These are phyloP conservation scores for Gossypium armourianum DNA, from an alignment of 441 rosid genomes.

Conservation along the genomic window DNA sequence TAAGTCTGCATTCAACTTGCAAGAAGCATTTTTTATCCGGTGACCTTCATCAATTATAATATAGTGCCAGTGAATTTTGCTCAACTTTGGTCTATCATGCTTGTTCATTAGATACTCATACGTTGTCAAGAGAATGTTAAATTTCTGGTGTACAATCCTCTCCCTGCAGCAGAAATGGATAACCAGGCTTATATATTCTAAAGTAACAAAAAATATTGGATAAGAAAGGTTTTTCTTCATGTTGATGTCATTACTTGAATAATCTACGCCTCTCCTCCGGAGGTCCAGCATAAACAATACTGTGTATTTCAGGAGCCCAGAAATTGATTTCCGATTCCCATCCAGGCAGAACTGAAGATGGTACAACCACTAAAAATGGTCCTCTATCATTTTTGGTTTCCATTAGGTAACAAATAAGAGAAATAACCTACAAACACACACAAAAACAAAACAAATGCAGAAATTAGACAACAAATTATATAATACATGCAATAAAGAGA, in stretches of 20 bases:
- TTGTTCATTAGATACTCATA: slow-evolving; percentile 94
- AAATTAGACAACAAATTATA: not conserved
- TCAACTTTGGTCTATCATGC: slow-evolving; percentile 84
- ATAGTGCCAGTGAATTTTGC: slow-evolving; percentile 85
- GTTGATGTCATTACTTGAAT: slow-evolving; percentile 54
- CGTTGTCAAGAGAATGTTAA: slow-evolving; percentile 81
- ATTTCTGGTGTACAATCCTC: slow-evolving; percentile 73
- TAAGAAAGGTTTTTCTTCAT: not conserved
- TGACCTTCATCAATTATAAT: slow-evolving; percentile 93
- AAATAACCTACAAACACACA: slow-evolving; percentile 49
- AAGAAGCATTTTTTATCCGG: slow-evolving; percentile 92
- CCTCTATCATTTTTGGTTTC: slow-evolving; percentile 88
- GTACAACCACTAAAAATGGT: slow-evolving; percentile 88
- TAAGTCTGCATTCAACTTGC: slow-evolving; percentile 88
- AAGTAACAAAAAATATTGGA: slow-evolving; percentile 10
- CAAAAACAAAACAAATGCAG: not conserved
- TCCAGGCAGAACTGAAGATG: slow-evolving; percentile 87
- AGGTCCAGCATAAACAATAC: slow-evolving; percentile 74
- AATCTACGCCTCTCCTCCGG: slow-evolving; percentile 85
- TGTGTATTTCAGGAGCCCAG: slow-evolving; percentile 71
- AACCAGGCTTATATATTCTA: slow-evolving; percentile 14
- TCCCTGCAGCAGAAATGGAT: slow-evolving; percentile 50
- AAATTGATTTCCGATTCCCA: slow-evolving; percentile 82
- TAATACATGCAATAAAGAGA: slow-evolving; percentile 8
- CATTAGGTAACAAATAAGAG: slow-evolving; percentile 88